phyloP scores from a whole-genome alignment of 768 basidiomycete species.

The Flagelloscypha sp. region DNA sequence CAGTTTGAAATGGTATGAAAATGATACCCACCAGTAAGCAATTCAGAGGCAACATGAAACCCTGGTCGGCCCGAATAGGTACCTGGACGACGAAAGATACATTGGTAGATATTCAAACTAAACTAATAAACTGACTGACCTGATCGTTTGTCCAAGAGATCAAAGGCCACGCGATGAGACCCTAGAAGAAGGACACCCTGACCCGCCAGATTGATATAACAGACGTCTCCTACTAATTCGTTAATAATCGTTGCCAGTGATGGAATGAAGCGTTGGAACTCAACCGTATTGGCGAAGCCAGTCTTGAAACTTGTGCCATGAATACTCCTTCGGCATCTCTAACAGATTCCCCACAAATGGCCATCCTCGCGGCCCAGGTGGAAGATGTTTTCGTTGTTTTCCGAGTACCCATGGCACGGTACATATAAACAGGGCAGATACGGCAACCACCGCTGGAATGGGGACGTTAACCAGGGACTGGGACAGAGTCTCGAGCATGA shows the following conservation, averaged over 20 bases:
- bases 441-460: no score
- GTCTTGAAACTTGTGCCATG: conserved; percentile 11
- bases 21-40: no score
- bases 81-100: no score
- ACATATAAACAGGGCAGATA: no score
- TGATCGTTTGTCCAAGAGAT: conserved; percentile 26
- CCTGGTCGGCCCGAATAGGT: conserved; percentile 13
- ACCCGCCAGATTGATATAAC: conserved; percentile 25
- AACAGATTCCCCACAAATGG: conserved; percentile 15
- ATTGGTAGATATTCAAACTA: no score
- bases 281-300: conserved; percentile 14
- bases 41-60: no score
- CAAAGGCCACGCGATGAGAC: conserved; percentile 16
- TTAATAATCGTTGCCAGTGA: conserved; percentile 6
- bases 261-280: neutral
- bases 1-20: no score
- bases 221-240: conserved; percentile 19
- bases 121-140: no score
- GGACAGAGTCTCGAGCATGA: no score
- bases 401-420: neutral
- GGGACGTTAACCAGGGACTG: no score
- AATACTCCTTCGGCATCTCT: conserved; percentile 9
- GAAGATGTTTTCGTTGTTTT: conserved; percentile 2
- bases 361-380: conserved; percentile 14
- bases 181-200: conserved; percentile 29